These are phyloP conservation scores for Tubosaeta sp. DNA, from an alignment of 768 basidiomycete species.

Conservation along the genomic window DNA sequence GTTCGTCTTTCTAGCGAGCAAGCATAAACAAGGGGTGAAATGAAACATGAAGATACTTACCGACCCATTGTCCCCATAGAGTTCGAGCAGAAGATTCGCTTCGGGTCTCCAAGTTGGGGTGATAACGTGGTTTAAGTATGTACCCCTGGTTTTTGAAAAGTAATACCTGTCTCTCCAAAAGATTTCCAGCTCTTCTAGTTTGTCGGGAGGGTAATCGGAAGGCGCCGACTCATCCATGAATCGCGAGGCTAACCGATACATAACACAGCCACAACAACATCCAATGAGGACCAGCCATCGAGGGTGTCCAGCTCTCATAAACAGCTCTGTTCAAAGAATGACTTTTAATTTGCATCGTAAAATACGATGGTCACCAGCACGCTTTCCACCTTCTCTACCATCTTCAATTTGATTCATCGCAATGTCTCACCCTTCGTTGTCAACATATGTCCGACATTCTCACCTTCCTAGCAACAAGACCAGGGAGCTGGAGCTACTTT, in stretches of 20 bases:
- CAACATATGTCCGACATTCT: background rate
- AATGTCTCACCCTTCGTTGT: background rate
- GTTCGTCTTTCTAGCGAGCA: background rate
- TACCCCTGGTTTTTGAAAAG: slow-evolving; percentile 19
- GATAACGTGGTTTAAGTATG: slow-evolving; percentile 23
- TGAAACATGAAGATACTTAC: background rate
- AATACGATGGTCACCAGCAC: too few species aligned
- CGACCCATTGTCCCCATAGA: slow-evolving; percentile 12
- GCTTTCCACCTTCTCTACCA: background rate
- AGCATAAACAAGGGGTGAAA: background rate
- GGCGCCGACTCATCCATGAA: too few species aligned
- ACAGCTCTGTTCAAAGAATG: too few species aligned
- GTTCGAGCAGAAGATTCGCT: background rate
- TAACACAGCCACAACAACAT: too few species aligned
- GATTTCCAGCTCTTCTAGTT: background rate
- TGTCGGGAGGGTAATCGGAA: too few species aligned
- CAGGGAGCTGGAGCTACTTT: background rate
- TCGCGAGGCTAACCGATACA: too few species aligned
- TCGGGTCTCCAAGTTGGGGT: slow-evolving; percentile 20
- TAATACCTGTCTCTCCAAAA: slow-evolving; percentile 20
- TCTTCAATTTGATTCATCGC: background rate
- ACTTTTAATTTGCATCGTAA: too few species aligned
- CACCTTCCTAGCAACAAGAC: background rate
- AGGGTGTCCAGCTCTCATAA: too few species aligned
- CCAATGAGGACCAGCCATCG: too few species aligned